Percentiles rank a stretch among this genome's conserved stretches.
Conservation (phyloP, 805 yeast species). For the Cyberlindnera galapagoensis region DNA sequence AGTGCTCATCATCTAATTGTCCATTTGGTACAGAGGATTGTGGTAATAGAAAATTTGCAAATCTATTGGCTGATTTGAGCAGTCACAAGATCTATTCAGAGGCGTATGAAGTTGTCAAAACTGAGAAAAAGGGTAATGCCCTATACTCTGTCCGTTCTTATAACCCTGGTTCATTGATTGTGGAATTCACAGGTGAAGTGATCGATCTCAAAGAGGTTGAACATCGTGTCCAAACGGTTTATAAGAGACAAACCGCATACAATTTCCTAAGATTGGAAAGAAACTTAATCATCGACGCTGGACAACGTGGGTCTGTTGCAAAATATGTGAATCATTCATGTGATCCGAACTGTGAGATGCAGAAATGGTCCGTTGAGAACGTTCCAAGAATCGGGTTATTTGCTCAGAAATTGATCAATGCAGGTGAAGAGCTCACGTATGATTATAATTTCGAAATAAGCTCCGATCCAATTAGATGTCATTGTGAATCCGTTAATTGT, state of each 20-base stretch:
- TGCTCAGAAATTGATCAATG: slow-evolving; percentile 30
- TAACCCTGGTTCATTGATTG: slow-evolving; percentile 32
- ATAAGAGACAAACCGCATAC: slow-evolving; percentile 28
- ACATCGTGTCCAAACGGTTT: slow-evolving; percentile 28
- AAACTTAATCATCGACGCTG: slow-evolving; percentile 38
- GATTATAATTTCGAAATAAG: slow-evolving; percentile 44
- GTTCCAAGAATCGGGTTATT: slow-evolving; percentile 41
- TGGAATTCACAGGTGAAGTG: slow-evolving; percentile 46
- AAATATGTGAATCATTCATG: slow-evolving; percentile 46
- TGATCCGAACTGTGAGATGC: slow-evolving; percentile 40
- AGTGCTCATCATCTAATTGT: slow-evolving; percentile 29
- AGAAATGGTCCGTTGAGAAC: slow-evolving; percentile 42
- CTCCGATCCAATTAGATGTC: slow-evolving; percentile 37
- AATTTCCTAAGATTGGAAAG: slow-evolving; percentile 37
- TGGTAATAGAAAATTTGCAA: slow-evolving; percentile 32
- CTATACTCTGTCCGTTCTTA: slow-evolving; percentile 32
- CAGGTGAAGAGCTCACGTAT: slow-evolving; percentile 40
- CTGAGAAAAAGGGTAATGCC: slow-evolving; percentile 38
- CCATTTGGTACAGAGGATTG: slow-evolving; percentile 27
- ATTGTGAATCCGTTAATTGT: slow-evolving; percentile 36
- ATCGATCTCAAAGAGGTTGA: slow-evolving; percentile 34
- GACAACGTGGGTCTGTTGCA: slow-evolving; percentile 40
- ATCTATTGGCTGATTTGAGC: slow-evolving; percentile 13
- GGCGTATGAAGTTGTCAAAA: slow-evolving; percentile 29
- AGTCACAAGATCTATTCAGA: slow-evolving; percentile 17